Conservation (phyloP, 306 rosid species). For the Clitoria ternatea region DNA sequence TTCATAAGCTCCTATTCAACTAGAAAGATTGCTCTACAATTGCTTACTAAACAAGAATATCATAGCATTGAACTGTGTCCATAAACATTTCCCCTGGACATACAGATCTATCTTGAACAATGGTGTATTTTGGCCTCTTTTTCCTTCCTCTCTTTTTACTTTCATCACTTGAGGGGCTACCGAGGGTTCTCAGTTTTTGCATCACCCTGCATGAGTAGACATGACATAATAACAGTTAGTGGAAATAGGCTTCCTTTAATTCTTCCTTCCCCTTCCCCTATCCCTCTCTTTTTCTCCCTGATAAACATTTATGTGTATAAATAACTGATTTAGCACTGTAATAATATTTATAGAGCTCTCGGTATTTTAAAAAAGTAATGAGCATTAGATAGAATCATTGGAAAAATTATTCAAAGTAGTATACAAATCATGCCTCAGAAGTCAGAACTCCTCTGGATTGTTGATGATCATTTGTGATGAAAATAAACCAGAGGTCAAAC, state of each 20-base stretch:
- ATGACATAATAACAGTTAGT: neutral
- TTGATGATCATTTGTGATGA: neutral
- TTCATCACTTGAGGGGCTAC: constrained; percentile 1
- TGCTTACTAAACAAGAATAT: constrained; percentile 29
- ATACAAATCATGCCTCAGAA: neutral
- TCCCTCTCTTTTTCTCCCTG: neutral
- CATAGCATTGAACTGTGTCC: constrained; percentile 20
- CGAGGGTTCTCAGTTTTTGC: constrained; percentile 40
- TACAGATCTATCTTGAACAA: constrained; percentile 25
- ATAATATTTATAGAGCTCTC: neutral
- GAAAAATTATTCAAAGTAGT: neutral
- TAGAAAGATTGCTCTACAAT: constrained; percentile 6
- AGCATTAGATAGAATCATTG: neutral
- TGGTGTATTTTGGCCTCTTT: constrained; percentile 12
- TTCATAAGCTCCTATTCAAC: constrained; percentile 33
- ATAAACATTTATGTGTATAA: neutral
- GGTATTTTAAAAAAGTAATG: neutral
- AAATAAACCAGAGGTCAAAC: neutral
- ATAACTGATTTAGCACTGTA: neutral
- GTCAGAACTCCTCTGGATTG: neutral
- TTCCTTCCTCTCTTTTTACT: neutral
- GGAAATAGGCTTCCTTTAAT: neutral
- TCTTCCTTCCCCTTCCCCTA: neutral
- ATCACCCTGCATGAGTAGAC: constrained; percentile 44
- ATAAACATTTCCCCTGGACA: constrained; percentile 16